Percentiles rank a stretch among this genome's conserved stretches.
Conservation (phyloP, 2,329 filamentous ascomycete species). For the Blumeriella jaapii region DNA sequence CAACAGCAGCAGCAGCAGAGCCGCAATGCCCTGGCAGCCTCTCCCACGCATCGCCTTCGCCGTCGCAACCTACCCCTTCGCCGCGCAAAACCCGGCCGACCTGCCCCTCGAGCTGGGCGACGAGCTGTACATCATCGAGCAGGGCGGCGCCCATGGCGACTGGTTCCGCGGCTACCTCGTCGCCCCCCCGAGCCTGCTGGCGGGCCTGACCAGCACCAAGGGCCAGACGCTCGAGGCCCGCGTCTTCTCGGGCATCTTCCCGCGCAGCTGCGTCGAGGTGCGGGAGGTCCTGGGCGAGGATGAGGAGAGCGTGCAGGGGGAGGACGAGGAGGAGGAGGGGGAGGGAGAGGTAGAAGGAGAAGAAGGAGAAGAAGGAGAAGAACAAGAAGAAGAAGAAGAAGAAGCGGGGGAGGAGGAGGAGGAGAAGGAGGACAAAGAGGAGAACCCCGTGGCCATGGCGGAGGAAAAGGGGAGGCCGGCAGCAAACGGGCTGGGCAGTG, state of each 20-base stretch:
- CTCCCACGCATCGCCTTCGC: conserved; percentile 96
- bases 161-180: conserved; percentile 96
- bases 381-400: conserved; percentile 9
- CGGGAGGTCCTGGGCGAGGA: conserved; percentile 78
- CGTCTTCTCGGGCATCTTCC: conserved; percentile 98
- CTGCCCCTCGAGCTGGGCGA: conserved; percentile 95
- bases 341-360: background rate
- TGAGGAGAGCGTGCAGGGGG: conserved; percentile 32
- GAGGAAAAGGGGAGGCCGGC: conserved; percentile 7
- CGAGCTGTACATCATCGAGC: conserved; percentile 97
- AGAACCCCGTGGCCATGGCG: conserved; percentile 6
- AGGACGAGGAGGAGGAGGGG: conserved; percentile 6
- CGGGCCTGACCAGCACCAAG: conserved; percentile 80
- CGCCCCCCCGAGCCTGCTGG: conserved; percentile 82
- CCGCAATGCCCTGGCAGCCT: conserved; percentile 84
- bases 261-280: conserved; percentile 86
- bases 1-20: background rate
- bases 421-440: conserved; percentile 6
- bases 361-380: conserved; percentile 6
- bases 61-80: conserved; percentile 89
- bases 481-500: too few species aligned
- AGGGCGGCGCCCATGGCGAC: conserved; percentile 70
- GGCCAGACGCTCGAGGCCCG: conserved; percentile 90
- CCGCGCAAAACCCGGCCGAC: conserved; percentile 75
- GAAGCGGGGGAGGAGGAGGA: background rate